Evolutionary conservation across 192 early-diverging fungal genomes (phyloP).

Genomic region (Lunasporangiospora selenospora): DNA sequence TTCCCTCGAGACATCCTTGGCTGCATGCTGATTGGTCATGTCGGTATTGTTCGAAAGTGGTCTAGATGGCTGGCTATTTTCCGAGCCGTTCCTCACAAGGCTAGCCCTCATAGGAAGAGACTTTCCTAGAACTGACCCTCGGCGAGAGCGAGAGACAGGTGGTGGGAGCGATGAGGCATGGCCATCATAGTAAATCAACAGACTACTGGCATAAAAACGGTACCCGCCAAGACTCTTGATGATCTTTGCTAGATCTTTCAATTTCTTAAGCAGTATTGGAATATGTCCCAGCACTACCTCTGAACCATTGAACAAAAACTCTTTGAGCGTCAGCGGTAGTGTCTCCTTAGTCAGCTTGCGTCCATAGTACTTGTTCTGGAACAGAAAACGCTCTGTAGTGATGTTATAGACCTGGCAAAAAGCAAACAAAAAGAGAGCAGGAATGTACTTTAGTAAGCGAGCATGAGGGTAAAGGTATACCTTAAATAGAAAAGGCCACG

Average conservation of each 20-base stretch:
- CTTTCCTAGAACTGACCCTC: no score
- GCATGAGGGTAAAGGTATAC: neutral
- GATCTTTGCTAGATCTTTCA: conserved; percentile 75
- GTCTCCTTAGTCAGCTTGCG: conserved; percentile 80
- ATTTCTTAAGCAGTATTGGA: conserved; percentile 77
- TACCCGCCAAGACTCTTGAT: conserved; percentile 80
- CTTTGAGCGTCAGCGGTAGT: conserved; percentile 77
- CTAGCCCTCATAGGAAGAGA: no score
- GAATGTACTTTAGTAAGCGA: neutral
- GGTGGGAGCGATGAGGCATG: conserved; percentile 13
- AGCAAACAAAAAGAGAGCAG: conserved; percentile 1
- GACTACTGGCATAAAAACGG: conserved; percentile 90
- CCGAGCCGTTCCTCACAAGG: no score
- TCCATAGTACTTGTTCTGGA: conserved; percentile 97
- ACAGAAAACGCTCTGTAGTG: conserved; percentile 73
- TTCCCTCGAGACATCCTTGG: no score
- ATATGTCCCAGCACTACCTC: conserved; percentile 78
- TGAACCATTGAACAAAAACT: conserved; percentile 89
- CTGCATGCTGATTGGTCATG: no score
- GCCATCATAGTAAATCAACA: conserved; percentile 95
- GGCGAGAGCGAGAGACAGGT: no score
- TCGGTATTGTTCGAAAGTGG: no score
- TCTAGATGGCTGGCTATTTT: no score
- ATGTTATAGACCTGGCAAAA: conserved; percentile 79
- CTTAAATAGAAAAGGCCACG: neutral